A percentile compares a stretch with the other conserved stretches of the same genome.
These are phyloP conservation scores for Thymus mandschuricus DNA, from an alignment of 257 asterid species.

Conservation along the genomic window DNA sequence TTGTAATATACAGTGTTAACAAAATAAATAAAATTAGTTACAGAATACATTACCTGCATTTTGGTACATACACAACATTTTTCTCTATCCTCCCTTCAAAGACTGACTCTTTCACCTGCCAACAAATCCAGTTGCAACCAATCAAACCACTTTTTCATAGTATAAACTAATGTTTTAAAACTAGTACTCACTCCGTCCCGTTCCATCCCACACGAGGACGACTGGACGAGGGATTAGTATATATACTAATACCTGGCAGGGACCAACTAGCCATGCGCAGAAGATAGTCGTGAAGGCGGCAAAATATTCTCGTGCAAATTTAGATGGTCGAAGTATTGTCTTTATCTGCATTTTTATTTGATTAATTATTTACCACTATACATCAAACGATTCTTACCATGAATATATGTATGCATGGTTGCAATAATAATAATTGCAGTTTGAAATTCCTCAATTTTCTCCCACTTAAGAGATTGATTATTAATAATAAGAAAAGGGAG, in stretches of 20 bases:
- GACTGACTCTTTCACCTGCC: constrained; percentile 77
- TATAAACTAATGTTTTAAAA: neutral
- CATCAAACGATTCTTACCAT: no score
- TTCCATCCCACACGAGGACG: no score
- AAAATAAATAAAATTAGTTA: neutral
- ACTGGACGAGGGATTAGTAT: neutral
- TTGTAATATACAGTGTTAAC: neutral
- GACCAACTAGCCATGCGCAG: constrained; percentile 90
- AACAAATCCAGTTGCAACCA: neutral
- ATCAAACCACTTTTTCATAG: neutral
- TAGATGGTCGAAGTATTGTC: constrained; percentile 57
- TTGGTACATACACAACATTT: constrained; percentile 74
- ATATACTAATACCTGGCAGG: constrained; percentile 60
- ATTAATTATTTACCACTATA: no score
- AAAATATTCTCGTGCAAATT: constrained; percentile 64
- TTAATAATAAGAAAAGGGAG: neutral
- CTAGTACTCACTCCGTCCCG: no score
- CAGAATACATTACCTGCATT: constrained; percentile 74
- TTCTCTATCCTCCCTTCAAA: constrained; percentile 66
- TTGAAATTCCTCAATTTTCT: neutral
- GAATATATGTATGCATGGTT: neutral
- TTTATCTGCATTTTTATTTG: constrained; percentile 44
- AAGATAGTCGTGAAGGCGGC: constrained; percentile 78
- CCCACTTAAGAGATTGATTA: neutral
- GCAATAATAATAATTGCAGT: constrained; percentile 12